Evolutionary conservation across 2,329 filamentous ascomycete species (phyloP), one percentile per base, ranked within the genome.

Genomic region (Samsoniella hepiali): DNA sequence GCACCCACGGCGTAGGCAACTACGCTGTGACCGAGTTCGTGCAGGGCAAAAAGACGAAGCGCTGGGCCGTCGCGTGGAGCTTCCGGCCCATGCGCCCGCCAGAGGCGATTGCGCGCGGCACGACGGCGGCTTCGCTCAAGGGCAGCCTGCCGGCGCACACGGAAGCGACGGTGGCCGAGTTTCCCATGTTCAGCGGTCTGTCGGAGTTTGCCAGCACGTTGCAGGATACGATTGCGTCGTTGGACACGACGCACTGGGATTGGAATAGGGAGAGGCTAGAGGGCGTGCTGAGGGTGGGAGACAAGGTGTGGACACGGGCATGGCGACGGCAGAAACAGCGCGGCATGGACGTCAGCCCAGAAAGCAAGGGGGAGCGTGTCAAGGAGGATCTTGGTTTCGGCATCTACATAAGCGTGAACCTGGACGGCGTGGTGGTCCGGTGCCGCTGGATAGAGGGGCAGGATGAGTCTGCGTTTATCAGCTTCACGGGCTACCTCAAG

Each of bases 61-160:
- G 95, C 22, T 98, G 94, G 93, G 91, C 88, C 1, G 77, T 98
- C 3, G 95, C 84, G 0, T 99, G 95, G 95, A 96, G 90, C 69
- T 97, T 92, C 76, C 77, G 79, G 2, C 79, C 84, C 58, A 79
- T 85, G 71, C 81, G 93, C 53, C 91, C 93, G 2, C 73, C 78
- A 5, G 73, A 80, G 63, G 68, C 72, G 49, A 74, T 81, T 47
- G 78, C 81, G 29, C 71, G 83, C 53, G 80, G 80, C 0, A 73
- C 80, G 58, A 77, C 76, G 59, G 74, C 77, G 3, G 70, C 74
- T 0, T 51, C 70, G 3, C 75, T 77, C 51, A 82, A 74, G 65
- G 78, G 72, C 38, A 64, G 83, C 0, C 69, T 85, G 17, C 84
- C 83, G 0, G 68, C 72, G 0, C 65, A 70, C 0, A 79, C 79